These are phyloP conservation scores for Phtheirospermum japonicum DNA, from an alignment of 257 asterid genomes.

Conservation along the genomic window DNA sequence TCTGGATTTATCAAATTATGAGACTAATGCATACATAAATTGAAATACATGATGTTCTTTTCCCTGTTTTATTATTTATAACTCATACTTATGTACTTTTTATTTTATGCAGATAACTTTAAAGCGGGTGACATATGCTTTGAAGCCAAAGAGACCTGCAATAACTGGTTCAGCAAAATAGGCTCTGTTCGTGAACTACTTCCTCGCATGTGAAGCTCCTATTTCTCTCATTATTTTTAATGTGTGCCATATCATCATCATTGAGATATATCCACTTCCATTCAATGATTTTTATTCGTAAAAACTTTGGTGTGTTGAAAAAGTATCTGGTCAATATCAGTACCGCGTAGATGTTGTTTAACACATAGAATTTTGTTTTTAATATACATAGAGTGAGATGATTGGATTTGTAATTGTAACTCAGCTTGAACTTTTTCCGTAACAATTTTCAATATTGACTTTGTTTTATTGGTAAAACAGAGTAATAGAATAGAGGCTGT, in stretches of 20 bases:
- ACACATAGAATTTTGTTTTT: not conserved
- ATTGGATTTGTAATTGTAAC: constrained; percentile 4
- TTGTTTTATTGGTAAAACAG: not conserved
- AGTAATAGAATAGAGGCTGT: constrained; percentile 10
- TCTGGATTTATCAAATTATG: constrained; percentile 1
- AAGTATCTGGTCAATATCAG: constrained; percentile 10
- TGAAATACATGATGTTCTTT: constrained; percentile 11
- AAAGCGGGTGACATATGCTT: constrained; percentile 44
- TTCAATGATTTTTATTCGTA: constrained; percentile 6
- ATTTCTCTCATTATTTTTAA: constrained; percentile 16
- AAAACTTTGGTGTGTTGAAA: not conserved
- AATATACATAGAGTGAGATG: not conserved
- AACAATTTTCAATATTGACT: not conserved
- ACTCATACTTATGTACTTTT: constrained; percentile 10
- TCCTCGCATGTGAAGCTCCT: constrained; percentile 82
- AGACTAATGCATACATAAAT: constrained; percentile 2
- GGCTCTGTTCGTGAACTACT: constrained; percentile 73
- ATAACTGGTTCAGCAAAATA: constrained; percentile 85
- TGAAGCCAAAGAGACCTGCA: constrained; percentile 91
- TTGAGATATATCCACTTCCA: constrained; percentile 25
- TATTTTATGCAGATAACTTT: constrained; percentile 57
- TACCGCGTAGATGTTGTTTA: constrained; percentile 21
- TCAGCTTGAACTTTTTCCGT: not conserved
- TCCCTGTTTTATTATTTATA: constrained; percentile 16
- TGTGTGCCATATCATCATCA: constrained; percentile 18